Evolutionary conservation across 495 filamentous ascomycete genomes (phyloP).

Genomic region (Penicillium diatomitis): DNA sequence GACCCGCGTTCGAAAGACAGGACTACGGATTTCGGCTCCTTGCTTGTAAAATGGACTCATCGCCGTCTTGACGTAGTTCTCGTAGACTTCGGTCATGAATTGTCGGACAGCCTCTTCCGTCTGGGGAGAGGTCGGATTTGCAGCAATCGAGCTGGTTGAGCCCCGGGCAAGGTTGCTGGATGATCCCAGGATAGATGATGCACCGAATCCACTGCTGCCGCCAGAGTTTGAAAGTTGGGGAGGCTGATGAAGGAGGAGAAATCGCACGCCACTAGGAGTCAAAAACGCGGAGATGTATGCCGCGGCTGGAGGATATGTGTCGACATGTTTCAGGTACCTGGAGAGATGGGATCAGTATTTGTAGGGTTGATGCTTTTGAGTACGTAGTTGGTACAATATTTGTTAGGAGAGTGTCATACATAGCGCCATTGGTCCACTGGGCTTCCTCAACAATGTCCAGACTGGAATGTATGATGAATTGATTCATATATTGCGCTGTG

Average conservation of each 20-base stretch:
- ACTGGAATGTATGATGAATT: slow-evolving; percentile 89
- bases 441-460: slow-evolving; percentile 92
- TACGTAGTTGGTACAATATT: too few relatives aligned
- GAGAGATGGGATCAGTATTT: slow-evolving; percentile 3
- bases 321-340: slow-evolving; percentile 92
- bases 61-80: slow-evolving; percentile 88
- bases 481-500: slow-evolving; percentile 85
- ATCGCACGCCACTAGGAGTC: slow-evolving; percentile 59
- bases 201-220: slow-evolving; percentile 15
- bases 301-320: slow-evolving; percentile 72
- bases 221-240: slow-evolving; percentile 37
- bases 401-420: slow-evolving; percentile 40
- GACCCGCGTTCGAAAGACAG: slow-evolving; percentile 73
- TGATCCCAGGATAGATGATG: slow-evolving; percentile 25
- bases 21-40: slow-evolving; percentile 74
- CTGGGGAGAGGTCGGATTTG: slow-evolving; percentile 75
- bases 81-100: slow-evolving; percentile 92
- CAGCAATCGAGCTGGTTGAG: slow-evolving; percentile 56
- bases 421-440: slow-evolving; percentile 75
- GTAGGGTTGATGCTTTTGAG: too few relatives aligned
- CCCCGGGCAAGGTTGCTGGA: slow-evolving; percentile 32
- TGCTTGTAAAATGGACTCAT: slow-evolving; percentile 92
- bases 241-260: slow-evolving; percentile 82
- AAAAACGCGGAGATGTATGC: slow-evolving; percentile 88
- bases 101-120: slow-evolving; percentile 89